Conservation (phyloP, 2,329 filamentous ascomycete genomes). For the Neobulgaria alba region DNA sequence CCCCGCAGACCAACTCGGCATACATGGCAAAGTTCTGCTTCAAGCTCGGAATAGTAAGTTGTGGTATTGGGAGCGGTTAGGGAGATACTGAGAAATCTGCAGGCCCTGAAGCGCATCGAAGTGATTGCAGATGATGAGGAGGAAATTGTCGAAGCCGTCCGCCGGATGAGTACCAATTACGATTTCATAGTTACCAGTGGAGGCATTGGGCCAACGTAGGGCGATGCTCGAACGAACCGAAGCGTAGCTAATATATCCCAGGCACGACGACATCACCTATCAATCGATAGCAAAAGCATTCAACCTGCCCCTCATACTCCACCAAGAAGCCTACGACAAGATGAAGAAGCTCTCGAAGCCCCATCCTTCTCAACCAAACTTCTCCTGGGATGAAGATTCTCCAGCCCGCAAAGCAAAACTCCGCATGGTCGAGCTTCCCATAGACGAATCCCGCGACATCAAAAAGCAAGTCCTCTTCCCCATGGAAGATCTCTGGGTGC, state of each 20-base stretch:
- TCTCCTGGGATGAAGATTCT: slow-evolving; percentile 79
- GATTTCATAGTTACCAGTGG: slow-evolving; percentile 95
- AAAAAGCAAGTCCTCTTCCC: slow-evolving; percentile 72
- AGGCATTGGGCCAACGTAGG: slow-evolving; percentile 89
- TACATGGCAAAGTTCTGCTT: slow-evolving; percentile 60
- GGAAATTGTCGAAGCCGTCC: slow-evolving; percentile 78
- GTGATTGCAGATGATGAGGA: slow-evolving; percentile 88
- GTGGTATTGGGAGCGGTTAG: slow-evolving; percentile 31
- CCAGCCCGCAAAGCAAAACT: slow-evolving; percentile 71
- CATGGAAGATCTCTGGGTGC: slow-evolving; percentile 80
- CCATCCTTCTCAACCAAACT: slow-evolving; percentile 62
- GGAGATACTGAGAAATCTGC: slow-evolving; percentile 35
- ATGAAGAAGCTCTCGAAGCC: slow-evolving; percentile 78
- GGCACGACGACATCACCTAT: slow-evolving; percentile 97
- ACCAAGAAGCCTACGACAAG: slow-evolving; percentile 65
- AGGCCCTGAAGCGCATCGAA: slow-evolving; percentile 76
- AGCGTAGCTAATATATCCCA: slow-evolving; percentile 29
- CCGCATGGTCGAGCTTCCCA: slow-evolving; percentile 83
- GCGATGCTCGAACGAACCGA: neutral
- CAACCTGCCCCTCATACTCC: slow-evolving; percentile 63
- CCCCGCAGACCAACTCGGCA: slow-evolving; percentile 50
- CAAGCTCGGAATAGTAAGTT: slow-evolving; percentile 46
- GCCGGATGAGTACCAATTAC: slow-evolving; percentile 79
- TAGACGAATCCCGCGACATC: slow-evolving; percentile 55
- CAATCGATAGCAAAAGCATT: slow-evolving; percentile 89